Evolutionary conservation across 352 stramenopile species (phyloP).

Genomic region (Globisporangium viniferum): DNA sequence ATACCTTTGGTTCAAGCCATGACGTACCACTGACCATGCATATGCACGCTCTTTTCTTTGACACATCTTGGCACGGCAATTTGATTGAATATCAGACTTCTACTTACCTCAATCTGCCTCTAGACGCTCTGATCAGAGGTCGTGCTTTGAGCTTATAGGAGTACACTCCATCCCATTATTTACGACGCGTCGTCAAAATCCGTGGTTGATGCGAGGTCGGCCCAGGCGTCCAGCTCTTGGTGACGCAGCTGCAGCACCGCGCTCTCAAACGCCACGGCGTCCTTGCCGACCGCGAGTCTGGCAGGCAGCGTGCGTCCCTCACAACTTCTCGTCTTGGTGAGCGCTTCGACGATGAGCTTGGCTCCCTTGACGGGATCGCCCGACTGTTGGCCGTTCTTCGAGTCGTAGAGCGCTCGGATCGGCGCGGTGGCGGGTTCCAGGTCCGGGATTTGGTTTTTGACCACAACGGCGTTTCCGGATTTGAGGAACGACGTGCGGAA

Average conservation of each 20-base stretch:
- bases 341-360: constrained; percentile 15
- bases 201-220: constrained; percentile 22
- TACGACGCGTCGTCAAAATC: constrained; percentile 17
- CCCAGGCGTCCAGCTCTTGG: constrained; percentile 25
- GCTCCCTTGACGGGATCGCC: constrained; percentile 14
- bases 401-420: constrained; percentile 1
- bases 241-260: constrained; percentile 16
- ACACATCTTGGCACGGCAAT: background rate
- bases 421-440: constrained; percentile 21
- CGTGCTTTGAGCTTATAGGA: background rate
- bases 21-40: background rate
- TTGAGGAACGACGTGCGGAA: constrained; percentile 38
- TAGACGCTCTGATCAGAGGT: background rate
- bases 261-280: constrained; percentile 1
- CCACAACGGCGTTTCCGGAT: constrained; percentile 18
- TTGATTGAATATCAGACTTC: background rate
- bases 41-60: background rate
- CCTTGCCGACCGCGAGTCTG: background rate
- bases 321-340: constrained; percentile 18
- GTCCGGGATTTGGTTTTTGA: constrained; percentile 21
- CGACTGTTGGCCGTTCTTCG: constrained; percentile 8
- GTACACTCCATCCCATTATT: background rate
- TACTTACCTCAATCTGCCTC: background rate
- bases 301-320: constrained; percentile 1
- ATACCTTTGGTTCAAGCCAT: background rate